phyloP scores from a whole-genome alignment of 2,329 filamentous ascomycete genomes.

The Paraphaeosphaeria minitans region DNA sequence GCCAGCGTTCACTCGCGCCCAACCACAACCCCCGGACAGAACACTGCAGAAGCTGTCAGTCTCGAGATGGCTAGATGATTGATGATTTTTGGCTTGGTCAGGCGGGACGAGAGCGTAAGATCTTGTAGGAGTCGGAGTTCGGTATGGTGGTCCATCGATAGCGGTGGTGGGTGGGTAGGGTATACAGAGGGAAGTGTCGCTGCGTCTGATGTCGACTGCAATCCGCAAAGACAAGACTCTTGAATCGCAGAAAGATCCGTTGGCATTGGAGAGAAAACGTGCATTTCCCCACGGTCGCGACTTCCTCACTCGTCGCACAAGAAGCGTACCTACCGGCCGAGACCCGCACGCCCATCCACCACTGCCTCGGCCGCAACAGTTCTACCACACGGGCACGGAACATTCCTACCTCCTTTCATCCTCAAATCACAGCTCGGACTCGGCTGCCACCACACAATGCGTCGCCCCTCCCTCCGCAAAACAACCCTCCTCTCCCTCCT shows the following conservation, averaged over 20 bases:
- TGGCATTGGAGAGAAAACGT: background rate
- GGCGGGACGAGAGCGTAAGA: background rate
- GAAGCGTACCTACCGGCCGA: background rate
- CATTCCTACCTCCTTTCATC: background rate
- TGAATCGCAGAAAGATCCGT: too few species aligned
- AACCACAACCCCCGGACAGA: background rate
- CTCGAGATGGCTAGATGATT: background rate
- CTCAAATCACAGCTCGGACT: background rate
- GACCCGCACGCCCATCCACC: background rate
- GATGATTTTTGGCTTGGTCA: background rate
- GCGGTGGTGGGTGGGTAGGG: background rate
- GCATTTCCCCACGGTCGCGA: background rate
- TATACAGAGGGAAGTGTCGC: background rate
- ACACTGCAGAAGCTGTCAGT: background rate
- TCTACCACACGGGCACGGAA: background rate
- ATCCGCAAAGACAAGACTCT: background rate
- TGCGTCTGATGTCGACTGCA: background rate
- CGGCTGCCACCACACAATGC: constrained; percentile 9
- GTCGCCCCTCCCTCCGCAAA: constrained; percentile 3
- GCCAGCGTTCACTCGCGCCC: background rate
- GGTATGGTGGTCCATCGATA: background rate
- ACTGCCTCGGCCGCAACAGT: background rate
- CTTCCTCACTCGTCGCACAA: background rate
- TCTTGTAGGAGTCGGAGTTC: background rate
- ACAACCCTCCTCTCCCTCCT: constrained; percentile 17